These are phyloP conservation scores for Lactuca sativa DNA, from an alignment of 129 eudicot species.

Conservation along the genomic window DNA sequence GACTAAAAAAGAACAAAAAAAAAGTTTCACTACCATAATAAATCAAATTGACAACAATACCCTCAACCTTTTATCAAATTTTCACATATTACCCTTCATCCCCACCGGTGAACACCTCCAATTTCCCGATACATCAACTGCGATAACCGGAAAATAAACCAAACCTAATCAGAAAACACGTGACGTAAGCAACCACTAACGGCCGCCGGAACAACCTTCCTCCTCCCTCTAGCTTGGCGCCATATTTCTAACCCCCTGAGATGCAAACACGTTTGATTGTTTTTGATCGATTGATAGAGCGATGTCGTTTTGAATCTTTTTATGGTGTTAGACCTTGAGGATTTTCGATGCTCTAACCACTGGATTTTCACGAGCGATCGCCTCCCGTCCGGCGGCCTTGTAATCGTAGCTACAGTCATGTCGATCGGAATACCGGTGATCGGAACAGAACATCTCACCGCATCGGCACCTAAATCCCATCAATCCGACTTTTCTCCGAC, in stretches of 20 bases:
- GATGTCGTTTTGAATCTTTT: constrained; percentile 16
- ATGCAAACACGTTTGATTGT: constrained; percentile 22
- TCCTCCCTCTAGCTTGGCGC: constrained; percentile 26
- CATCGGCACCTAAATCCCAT: constrained; percentile 85
- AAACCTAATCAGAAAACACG: constrained; percentile 29
- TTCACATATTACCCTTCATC: constrained; percentile 40
- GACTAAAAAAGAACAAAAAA: constrained; percentile 30
- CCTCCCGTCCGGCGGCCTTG: constrained; percentile 82
- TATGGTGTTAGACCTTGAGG: constrained; percentile 51
- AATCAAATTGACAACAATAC: constrained; percentile 59
- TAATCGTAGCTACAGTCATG: constrained; percentile 84
- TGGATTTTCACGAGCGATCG: constrained; percentile 83
- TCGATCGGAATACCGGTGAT: constrained; percentile 88
- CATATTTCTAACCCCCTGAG: constrained; percentile 27
- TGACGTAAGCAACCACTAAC: constrained; percentile 34
- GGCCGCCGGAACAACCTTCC: neutral
- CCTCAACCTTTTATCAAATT: constrained; percentile 46
- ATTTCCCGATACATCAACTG: constrained; percentile 16
- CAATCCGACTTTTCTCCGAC: constrained; percentile 70
- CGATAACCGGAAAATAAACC: constrained; percentile 30
- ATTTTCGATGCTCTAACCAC: constrained; percentile 79
- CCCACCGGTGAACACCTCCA: constrained; percentile 29
- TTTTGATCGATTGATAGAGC: constrained; percentile 28
- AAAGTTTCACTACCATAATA: constrained; percentile 40
- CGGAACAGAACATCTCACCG: constrained; percentile 75